phyloP scores from a whole-genome alignment of 495 filamentous ascomycete genomes.

The Beverwykella pulmonaria region DNA sequence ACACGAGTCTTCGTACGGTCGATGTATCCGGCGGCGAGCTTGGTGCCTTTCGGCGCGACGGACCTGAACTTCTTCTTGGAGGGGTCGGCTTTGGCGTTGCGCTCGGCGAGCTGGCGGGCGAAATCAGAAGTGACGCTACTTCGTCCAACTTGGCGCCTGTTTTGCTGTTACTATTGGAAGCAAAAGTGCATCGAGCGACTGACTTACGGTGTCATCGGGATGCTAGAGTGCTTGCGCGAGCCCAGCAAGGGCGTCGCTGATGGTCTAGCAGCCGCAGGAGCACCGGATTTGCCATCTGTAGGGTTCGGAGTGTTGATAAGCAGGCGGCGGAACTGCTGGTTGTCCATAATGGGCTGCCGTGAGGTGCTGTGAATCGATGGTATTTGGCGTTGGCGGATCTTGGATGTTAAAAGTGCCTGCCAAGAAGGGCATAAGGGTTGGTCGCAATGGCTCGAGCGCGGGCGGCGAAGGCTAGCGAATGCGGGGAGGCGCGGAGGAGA shows the following conservation, averaged over 20 bases:
- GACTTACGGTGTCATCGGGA: conserved; percentile 50
- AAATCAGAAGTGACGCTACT: conserved; percentile 66
- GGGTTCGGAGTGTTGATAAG: conserved; percentile 56
- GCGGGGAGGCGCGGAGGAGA: background rate
- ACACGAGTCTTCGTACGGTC: conserved; percentile 71
- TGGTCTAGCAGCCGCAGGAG: conserved; percentile 42
- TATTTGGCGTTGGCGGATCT: background rate
- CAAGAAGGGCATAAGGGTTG: background rate
- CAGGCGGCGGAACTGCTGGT: conserved; percentile 92
- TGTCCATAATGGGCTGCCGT: conserved; percentile 70
- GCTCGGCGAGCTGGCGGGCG: conserved; percentile 81
- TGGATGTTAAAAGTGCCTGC: background rate
- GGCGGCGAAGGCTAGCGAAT: background rate
- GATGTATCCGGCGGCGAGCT: conserved; percentile 75
- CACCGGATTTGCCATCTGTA: conserved; percentile 42
- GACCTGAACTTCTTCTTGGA: conserved; percentile 74
- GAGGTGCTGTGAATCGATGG: background rate
- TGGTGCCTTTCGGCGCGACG: conserved; percentile 80
- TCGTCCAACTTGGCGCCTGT: conserved; percentile 66
- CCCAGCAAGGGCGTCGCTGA: conserved; percentile 52
- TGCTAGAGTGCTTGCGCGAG: conserved; percentile 49
- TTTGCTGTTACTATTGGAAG: conserved; percentile 28
- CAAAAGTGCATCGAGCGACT: background rate
- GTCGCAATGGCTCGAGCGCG: background rate
- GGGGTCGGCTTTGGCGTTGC: conserved; percentile 58